Evolutionary conservation across 331 rosid genomes (phyloP), one percentile per base, ranked within the genome.

Genomic region (Erythrophleum ivorense): DNA sequence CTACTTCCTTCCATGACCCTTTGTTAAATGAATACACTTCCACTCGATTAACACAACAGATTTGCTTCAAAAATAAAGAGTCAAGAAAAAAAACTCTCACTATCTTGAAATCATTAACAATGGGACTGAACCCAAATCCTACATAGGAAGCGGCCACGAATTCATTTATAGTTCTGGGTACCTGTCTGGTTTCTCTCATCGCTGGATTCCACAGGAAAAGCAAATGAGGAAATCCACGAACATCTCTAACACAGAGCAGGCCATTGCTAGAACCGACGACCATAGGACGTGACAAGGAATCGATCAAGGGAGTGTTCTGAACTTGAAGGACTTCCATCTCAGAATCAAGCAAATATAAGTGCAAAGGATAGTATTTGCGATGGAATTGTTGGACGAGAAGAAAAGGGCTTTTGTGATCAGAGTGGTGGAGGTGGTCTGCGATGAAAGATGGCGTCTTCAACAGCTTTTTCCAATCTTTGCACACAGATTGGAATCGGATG

Each of bases 191-290:
- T 45, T 71, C 79, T 19, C 58, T 41, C 0, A 73, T 80, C 16
- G 81, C 78, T 2, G 84, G 84, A 52, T 84, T 49, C 67, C 77
- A 60, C 5, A 84, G 14, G 3, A 77, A 84, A 34, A 84, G 54
- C 6, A 14, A 2, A 3, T 21, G 12, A 5, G 29, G 10, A 9
- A 2, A 3, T 15, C 11, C 18, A 12, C 4, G 4, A 0, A 2
- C 33, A 59, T 24, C 7, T 12, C 73, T 19, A 67, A 84, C 21
- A 36, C 84, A 84, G 14, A 79, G 5, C 34, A 84, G 13, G 34
- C 84, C 87, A 14, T 84, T 62, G 76, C 79, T 69, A 71, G 84
- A 84, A 7, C 64, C 82, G 6, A 84, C 41, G 13, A 84, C 10
- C 13, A 0, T 49, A 15, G 16, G 29, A 2, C 18, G 0, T 0